phyloP scores from a whole-genome alignment of 2,329 filamentous ascomycete genomes.

The Phoma herbarum region DNA sequence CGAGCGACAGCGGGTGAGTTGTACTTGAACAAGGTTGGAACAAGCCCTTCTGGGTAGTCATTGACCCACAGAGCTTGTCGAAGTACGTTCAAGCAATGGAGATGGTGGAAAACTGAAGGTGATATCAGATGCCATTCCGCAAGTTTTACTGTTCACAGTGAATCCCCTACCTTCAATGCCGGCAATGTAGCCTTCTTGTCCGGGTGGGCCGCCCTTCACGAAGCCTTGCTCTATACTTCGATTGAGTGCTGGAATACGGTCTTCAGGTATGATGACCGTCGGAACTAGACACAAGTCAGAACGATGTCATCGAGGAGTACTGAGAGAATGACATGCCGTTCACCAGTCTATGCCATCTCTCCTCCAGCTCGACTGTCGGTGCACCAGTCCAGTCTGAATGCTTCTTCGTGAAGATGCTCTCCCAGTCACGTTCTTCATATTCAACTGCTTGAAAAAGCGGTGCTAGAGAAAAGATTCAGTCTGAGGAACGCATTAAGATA shows the following conservation, averaged over 20 bases:
- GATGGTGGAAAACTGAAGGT: neutral
- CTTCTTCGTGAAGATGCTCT: neutral
- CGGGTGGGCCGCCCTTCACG: neutral
- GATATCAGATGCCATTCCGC: neutral
- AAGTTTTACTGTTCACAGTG: neutral
- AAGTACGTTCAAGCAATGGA: neutral
- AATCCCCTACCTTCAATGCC: neutral
- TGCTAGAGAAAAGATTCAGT: neutral
- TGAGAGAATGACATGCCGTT: neutral
- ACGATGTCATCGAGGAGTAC: neutral
- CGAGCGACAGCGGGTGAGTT: neutral
- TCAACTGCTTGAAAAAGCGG: neutral
- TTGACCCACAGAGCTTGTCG: neutral
- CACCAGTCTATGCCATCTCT: neutral
- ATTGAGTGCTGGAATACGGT: neutral
- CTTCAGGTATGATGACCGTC: neutral
- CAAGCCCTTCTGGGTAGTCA: neutral
- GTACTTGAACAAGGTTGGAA: neutral
- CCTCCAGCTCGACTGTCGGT: neutral
- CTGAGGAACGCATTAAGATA: neutral
- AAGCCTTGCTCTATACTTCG: neutral
- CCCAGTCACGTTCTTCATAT: neutral
- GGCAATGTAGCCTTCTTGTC: neutral
- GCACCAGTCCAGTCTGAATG: neutral
- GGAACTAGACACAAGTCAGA: neutral